Evolutionary conservation across 495 filamentous ascomycete genomes (phyloP).

Genomic region (Endocarpon pusillum): DNA sequence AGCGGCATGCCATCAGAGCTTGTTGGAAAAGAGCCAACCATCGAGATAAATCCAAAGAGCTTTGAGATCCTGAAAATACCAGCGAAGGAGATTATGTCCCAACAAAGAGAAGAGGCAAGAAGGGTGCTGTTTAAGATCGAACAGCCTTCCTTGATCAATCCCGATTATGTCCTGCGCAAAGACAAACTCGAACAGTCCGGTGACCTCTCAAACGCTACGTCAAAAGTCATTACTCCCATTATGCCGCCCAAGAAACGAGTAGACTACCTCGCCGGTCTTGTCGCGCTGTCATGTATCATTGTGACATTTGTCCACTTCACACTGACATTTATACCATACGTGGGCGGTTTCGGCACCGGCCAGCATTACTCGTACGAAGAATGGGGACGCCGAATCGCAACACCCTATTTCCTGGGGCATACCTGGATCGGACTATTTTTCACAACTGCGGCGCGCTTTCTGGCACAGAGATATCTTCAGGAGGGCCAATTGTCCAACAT

Average conservation of each 20-base stretch:
- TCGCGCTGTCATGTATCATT: conserved; percentile 19
- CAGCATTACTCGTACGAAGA: conserved; percentile 18
- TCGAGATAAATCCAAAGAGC: too few species aligned
- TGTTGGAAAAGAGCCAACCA: conserved; percentile 11
- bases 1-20: too few species aligned
- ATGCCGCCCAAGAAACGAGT: conserved; percentile 14
- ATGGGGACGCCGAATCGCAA: conserved; percentile 17
- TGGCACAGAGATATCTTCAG: conserved; percentile 17
- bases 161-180: too few species aligned
- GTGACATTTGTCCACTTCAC: conserved; percentile 23
- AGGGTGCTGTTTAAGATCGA: too few species aligned
- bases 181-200: too few species aligned
- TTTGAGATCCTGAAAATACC: too few species aligned
- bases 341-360: conserved; percentile 14
- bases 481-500: conserved; percentile 18
- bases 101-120: too few species aligned
- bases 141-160: too few species aligned
- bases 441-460: conserved; percentile 24
- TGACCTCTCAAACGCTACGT: too few species aligned
- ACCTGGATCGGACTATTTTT: conserved; percentile 26
- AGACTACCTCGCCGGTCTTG: conserved; percentile 25
- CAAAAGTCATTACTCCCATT: conserved; percentile 11
- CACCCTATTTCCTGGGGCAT: conserved; percentile 22
- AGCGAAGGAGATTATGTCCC: too few species aligned
- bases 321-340: conserved; percentile 17